Conservation (phyloP, 2,329 filamentous ascomycete genomes). For the Hirsutella rhossiliensis region DNA sequence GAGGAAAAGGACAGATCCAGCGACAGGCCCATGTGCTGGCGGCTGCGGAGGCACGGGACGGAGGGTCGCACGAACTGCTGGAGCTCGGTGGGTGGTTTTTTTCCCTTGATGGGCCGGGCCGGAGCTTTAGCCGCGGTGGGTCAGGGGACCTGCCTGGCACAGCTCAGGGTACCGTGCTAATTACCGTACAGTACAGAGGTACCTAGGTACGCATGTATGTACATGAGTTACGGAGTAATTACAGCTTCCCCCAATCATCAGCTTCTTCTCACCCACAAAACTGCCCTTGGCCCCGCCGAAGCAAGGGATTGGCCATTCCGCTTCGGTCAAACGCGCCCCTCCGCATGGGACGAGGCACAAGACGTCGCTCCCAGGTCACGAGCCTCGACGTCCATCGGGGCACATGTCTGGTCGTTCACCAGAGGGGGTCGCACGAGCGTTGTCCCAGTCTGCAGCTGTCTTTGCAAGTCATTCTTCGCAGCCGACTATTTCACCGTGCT, state of each 20-base stretch:
- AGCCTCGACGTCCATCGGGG: not conserved
- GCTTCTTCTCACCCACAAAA: no score
- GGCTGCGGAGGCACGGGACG: not conserved
- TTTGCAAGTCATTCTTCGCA: not conserved
- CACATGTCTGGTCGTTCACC: not conserved
- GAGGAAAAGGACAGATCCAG: not conserved
- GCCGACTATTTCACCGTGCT: not conserved
- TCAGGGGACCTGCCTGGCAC: not conserved
- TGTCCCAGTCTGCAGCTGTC: not conserved
- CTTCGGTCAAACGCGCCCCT: no score
- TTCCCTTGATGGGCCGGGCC: not conserved
- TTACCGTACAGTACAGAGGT: no score
- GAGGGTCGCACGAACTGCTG: not conserved
- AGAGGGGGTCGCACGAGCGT: not conserved
- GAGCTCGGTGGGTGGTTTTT: not conserved
- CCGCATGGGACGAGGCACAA: no score
- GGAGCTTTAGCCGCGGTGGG: conserved; percentile 1
- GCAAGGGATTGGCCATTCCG: no score
- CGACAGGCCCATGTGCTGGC: not conserved
- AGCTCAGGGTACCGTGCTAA: no score
- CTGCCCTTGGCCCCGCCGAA: no score
- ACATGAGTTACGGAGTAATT: no score
- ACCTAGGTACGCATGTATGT: no score
- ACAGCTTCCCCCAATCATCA: no score
- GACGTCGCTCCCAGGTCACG: not conserved